phyloP scores from a whole-genome alignment of 805 yeast species.

The Naumovozyma baii region DNA sequence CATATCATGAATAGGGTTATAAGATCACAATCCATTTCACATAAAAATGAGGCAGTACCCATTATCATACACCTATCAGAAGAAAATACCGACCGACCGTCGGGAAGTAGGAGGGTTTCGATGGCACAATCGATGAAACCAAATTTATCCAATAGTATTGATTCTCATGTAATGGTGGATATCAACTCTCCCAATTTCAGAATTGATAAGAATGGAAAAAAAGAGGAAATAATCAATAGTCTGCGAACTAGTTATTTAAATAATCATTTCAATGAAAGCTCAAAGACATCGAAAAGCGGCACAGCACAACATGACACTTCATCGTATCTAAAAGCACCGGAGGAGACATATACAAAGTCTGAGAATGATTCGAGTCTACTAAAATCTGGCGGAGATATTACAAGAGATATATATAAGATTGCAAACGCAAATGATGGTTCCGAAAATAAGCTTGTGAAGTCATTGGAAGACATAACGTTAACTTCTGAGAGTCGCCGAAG shows the following conservation, averaged over 20 bases:
- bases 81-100: not conserved
- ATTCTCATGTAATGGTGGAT: constrained; percentile 22
- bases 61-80: not conserved
- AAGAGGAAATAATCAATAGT: constrained; percentile 26
- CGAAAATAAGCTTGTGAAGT: constrained; percentile 9
- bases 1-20: not conserved
- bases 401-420: constrained; percentile 30
- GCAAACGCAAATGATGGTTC: constrained; percentile 5
- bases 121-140: constrained; percentile 1
- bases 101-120: not conserved
- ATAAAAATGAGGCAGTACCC: not conserved
- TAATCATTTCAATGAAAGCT: constrained; percentile 3
- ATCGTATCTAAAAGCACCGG: too few species aligned
- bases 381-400: constrained; percentile 31
- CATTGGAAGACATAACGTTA: constrained; percentile 22
- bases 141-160: constrained; percentile 8
- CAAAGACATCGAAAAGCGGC: constrained; percentile 1
- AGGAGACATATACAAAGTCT: too few species aligned
- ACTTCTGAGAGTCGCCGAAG: constrained; percentile 33
- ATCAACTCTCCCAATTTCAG: constrained; percentile 27
- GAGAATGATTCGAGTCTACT: constrained; percentile 10
- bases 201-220: constrained; percentile 16
- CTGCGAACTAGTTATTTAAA: constrained; percentile 25
- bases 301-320: not conserved
- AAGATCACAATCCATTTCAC: not conserved